Percentiles rank a stretch among this genome's conserved stretches.
Conservation (phyloP, 208 protist species). For the Acanthamoeba pearcei region DNA sequence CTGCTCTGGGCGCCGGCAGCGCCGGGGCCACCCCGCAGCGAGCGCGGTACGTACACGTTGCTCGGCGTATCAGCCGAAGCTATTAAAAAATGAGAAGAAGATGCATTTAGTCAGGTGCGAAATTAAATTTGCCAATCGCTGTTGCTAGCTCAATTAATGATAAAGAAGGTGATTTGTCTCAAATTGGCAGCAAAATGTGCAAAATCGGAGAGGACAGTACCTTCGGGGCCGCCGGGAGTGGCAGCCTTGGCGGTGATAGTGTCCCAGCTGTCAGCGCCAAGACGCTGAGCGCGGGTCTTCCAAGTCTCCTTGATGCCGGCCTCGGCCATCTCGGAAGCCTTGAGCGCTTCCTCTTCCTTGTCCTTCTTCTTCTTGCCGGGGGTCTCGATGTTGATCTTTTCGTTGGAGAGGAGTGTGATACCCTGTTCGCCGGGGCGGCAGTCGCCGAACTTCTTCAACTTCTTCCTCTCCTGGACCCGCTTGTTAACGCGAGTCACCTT, state of each 20-base stretch:
- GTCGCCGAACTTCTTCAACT: conserved; percentile 61
- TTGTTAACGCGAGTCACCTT: conserved; percentile 59
- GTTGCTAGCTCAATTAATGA: too few species aligned
- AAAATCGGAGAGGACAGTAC: neutral
- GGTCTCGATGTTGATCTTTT: conserved; percentile 8
- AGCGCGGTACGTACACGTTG: conserved; percentile 1
- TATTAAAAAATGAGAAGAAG: neutral
- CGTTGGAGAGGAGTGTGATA: neutral
- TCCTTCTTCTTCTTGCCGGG: conserved; percentile 59
- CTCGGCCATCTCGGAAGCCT: conserved; percentile 21
- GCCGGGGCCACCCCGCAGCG: neutral
- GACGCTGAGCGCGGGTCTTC: conserved; percentile 55
- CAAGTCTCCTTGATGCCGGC: conserved; percentile 36
- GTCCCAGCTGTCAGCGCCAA: conserved; percentile 66
- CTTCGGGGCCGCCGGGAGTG: neutral
- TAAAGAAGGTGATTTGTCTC: too few species aligned
- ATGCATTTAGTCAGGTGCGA: neutral
- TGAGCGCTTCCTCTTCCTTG: conserved; percentile 62
- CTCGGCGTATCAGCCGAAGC: conserved; percentile 23
- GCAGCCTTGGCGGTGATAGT: conserved; percentile 18
- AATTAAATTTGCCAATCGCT: too few species aligned
- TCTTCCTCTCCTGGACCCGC: conserved; percentile 64
- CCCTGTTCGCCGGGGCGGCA: neutral
- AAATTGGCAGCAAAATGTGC: neutral
- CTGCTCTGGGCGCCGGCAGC: neutral